A percentile compares a stretch with the other conserved stretches of the same genome.
phyloP scores from a whole-genome alignment of 805 yeast species.

The Hagleromyces aurorensis region DNA sequence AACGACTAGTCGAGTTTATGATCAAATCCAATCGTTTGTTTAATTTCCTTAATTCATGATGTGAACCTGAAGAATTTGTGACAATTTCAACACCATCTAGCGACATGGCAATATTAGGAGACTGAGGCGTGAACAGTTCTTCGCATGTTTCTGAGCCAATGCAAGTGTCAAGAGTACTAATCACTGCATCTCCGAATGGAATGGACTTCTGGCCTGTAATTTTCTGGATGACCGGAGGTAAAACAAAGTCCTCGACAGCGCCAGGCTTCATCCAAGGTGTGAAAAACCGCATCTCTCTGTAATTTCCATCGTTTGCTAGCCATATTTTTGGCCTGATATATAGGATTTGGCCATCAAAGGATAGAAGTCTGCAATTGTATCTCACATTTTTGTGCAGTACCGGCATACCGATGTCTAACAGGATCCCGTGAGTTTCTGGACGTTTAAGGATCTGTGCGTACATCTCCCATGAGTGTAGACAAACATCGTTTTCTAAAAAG shows the following conservation, averaged over 20 bases:
- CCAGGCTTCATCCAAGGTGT: constrained; percentile 88
- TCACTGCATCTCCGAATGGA: constrained; percentile 84
- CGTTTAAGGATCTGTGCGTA: constrained; percentile 66
- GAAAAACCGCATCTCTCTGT: constrained; percentile 94
- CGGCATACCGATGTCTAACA: constrained; percentile 94
- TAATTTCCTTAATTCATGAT: constrained; percentile 88
- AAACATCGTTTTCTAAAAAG: constrained; percentile 82
- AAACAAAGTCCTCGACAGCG: constrained; percentile 58
- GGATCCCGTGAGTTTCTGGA: constrained; percentile 62
- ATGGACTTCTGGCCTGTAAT: constrained; percentile 62
- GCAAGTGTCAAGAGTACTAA: constrained; percentile 76
- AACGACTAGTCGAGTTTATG: constrained; percentile 86
- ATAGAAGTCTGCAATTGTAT: constrained; percentile 84
- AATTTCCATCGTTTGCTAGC: constrained; percentile 96
- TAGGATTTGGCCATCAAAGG: constrained; percentile 69
- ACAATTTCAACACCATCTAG: constrained; percentile 96
- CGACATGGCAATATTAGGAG: constrained; percentile 89
- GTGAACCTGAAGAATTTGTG: constrained; percentile 96
- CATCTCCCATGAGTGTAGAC: constrained; percentile 91
- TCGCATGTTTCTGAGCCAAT: constrained; percentile 99
- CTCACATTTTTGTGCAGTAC: constrained; percentile 77
- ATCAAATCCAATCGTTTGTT: constrained; percentile 79
- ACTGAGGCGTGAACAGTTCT: constrained; percentile 91
- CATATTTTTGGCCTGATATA: constrained; percentile 88
- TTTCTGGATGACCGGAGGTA: constrained; percentile 64